phyloP scores from a whole-genome alignment of 2,329 filamentous ascomycete genomes.

The Paecilomyces formosus region DNA sequence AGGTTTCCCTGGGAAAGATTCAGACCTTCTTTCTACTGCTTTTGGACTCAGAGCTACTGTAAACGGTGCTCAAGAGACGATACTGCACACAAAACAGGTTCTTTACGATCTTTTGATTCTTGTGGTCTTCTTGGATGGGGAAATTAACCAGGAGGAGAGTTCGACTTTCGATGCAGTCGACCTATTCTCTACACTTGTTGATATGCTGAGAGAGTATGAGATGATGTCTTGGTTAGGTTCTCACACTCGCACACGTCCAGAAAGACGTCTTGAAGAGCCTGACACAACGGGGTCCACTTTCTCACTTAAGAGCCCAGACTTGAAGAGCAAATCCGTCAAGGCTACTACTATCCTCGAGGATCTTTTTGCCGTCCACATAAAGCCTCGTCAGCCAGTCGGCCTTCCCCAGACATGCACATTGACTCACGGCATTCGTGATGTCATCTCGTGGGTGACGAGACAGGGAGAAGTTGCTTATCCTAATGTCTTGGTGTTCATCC shows the following conservation, averaged over 20 bases:
- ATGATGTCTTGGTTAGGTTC: slow-evolving; percentile 58
- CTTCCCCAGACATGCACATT: slow-evolving; percentile 36
- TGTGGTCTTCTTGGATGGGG: slow-evolving; percentile 77
- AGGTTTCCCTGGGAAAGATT: slow-evolving; percentile 33
- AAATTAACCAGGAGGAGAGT: slow-evolving; percentile 66
- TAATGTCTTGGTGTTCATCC: slow-evolving; percentile 58
- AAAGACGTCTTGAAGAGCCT: slow-evolving; percentile 12
- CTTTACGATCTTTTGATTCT: slow-evolving; percentile 78
- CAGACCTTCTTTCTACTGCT: slow-evolving; percentile 48
- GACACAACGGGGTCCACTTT: slow-evolving; percentile 18
- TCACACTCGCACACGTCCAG: slow-evolving; percentile 27
- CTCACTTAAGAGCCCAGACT: slow-evolving; percentile 16
- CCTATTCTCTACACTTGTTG: slow-evolving; percentile 57
- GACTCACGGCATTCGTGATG: slow-evolving; percentile 36
- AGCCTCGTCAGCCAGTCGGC: slow-evolving; percentile 32
- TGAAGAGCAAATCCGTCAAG: slow-evolving; percentile 15
- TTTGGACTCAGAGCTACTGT: slow-evolving; percentile 72
- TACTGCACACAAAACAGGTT: slow-evolving; percentile 64
- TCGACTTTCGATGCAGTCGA: slow-evolving; percentile 56
- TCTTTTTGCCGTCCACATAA: slow-evolving; percentile 37
- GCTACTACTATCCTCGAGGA: slow-evolving; percentile 35
- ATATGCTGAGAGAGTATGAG: slow-evolving; percentile 65
- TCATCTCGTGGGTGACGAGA: slow-evolving; percentile 41
- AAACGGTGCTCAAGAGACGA: slow-evolving; percentile 69
- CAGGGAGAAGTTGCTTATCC: slow-evolving; percentile 49